These are phyloP conservation scores for Globisporangium spiculum DNA, from an alignment of 352 stramenopile species.

Conservation along the genomic window DNA sequence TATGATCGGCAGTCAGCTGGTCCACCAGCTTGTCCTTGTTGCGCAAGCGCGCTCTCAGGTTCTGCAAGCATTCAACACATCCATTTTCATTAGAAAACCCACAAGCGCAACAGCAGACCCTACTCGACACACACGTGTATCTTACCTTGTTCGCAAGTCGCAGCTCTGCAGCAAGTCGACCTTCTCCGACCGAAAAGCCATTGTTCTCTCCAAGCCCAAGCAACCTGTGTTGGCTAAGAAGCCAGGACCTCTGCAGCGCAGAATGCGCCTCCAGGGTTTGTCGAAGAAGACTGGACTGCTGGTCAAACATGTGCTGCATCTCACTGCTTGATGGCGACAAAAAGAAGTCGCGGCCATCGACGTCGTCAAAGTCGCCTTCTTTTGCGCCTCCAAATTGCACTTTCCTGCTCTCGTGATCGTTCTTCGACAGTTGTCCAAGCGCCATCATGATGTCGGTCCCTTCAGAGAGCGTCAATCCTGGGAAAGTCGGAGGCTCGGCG, in stretches of 20 bases:
- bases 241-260: slow-evolving; percentile 72
- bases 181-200: slow-evolving; percentile 80
- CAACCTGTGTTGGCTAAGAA: slow-evolving; percentile 73
- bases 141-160: slow-evolving; percentile 73
- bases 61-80: slow-evolving; percentile 33
- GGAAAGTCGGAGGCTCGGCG: slow-evolving; percentile 16
- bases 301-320: slow-evolving; percentile 88
- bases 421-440: slow-evolving; percentile 45
- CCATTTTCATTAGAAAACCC: neutral
- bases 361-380: slow-evolving; percentile 46
- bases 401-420: slow-evolving; percentile 23
- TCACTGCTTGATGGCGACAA: slow-evolving; percentile 81
- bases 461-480: slow-evolving; percentile 68
- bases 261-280: slow-evolving; percentile 70
- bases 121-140: too few relatives aligned
- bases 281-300: slow-evolving; percentile 72
- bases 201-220: slow-evolving; percentile 44
- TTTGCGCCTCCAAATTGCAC: slow-evolving; percentile 46
- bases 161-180: slow-evolving; percentile 71
- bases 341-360: slow-evolving; percentile 72
- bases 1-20: slow-evolving; percentile 75
- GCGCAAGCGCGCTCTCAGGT: slow-evolving; percentile 67
- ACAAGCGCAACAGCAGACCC: neutral
- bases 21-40: slow-evolving; percentile 86
- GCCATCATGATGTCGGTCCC: slow-evolving; percentile 77